These are phyloP conservation scores for Strigomonas galati DNA, from an alignment of 208 protist genomes.

Conservation along the genomic window DNA sequence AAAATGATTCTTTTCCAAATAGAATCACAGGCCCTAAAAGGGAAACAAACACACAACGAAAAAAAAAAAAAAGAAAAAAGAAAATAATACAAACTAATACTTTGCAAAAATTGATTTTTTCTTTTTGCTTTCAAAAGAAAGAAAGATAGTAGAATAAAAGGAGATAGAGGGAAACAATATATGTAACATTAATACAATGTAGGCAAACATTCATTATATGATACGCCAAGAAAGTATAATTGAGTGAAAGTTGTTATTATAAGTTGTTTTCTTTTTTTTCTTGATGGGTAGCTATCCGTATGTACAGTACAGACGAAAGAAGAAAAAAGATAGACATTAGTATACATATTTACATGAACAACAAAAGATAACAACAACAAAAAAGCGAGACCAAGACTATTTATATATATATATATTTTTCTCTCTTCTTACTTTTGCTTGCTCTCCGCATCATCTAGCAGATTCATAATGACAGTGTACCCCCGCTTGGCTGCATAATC, in stretches of 20 bases:
- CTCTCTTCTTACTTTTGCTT: not conserved
- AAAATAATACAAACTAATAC: not conserved
- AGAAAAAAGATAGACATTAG: slow-evolving; percentile 4
- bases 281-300: not conserved
- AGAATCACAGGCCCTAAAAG: not conserved
- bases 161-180: slow-evolving; percentile 1
- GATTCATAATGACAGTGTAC: slow-evolving; percentile 46
- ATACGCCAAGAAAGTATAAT: slow-evolving; percentile 11
- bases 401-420: not conserved
- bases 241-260: slow-evolving; percentile 8
- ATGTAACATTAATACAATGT: not conserved
- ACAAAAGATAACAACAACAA: not conserved
- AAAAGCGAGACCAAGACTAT: slow-evolving; percentile 2
- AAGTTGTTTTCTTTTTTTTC: not conserved
- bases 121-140: too few species aligned
- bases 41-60: not conserved
- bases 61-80: slow-evolving; percentile 4
- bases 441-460: slow-evolving; percentile 40
- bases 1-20: not conserved
- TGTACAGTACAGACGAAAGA: slow-evolving; percentile 5
- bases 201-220: not conserved
- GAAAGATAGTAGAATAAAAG: slow-evolving; percentile 5
- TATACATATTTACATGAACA: too few species aligned
- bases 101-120: too few species aligned
- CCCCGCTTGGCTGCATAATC: slow-evolving; percentile 74